Evolutionary conservation across 2,329 filamentous ascomycete genomes (phyloP), one percentile per base, ranked within the genome.

Genomic region (Colletotrichum scovillei): DNA sequence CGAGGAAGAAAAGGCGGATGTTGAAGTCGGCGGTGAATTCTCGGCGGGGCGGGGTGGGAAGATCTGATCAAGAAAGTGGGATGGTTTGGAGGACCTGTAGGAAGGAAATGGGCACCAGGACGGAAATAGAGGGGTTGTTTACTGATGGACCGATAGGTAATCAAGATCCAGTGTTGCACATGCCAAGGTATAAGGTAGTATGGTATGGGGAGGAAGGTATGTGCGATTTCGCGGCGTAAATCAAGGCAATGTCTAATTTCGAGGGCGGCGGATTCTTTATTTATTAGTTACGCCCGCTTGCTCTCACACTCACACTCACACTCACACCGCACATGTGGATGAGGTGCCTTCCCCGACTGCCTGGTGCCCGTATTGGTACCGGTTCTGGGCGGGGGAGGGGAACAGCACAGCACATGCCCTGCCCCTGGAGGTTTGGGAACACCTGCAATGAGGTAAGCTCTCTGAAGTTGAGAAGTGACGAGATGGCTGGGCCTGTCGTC

Each of bases 11-110:
- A 26, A 24, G 56, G 63, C 49, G 35, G 30, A 53, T 35, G 53
- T 57, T 35, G 26, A 22, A 28, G 32, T 56, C 63, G 26, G 28
- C 58, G 64, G 30, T 56, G 69, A 46, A 70, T 70, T 70, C 60
- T 65, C 67, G 69, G 70, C 67, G 49, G 60, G 57, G 30, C 64
- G 69, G 60, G 56, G 64, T 38, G 46, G 42, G 24, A n/a, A 38
- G 19, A 24, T 28, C 52, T 56, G 53, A 52, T 59, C 38, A 42
- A 49, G 46, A 60, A 59, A n/a, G 30, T 65, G 58, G 66, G 53
- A 63, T 46, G 53, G 16, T 55, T 28, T 19, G 14, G 38, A 19
- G 56, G 28, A 59, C 38, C 38, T 42, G 52, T 60, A 35, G 24
- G 52, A 60, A 35, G 24, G 16, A 46, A 19, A 35, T 26, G 19